Evolutionary conservation across 2,329 filamentous ascomycete species (phyloP), one percentile per base, ranked within the genome.

Genomic region (Phoma herbarum): DNA sequence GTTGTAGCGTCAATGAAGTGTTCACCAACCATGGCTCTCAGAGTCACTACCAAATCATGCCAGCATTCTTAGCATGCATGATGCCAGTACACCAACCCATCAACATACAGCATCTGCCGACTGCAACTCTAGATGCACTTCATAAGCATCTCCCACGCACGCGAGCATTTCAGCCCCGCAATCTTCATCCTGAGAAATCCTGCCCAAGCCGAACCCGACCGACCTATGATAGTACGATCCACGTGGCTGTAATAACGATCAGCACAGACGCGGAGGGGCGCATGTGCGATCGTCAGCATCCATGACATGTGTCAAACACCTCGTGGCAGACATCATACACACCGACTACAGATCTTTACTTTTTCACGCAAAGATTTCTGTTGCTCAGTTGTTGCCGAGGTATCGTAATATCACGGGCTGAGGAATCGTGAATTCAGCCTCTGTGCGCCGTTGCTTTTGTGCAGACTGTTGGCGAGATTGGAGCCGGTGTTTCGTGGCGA

Each of bases 161-260:
- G 22, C 31, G 33, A 50, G 35, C 25, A 42, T n/a, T 25, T 12
- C 28, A 23, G 20, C 49, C 49, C 39, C 49, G 39, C 49, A 52
- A 20, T 23, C 20, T 10, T 33, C 9, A 18, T 20, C 33, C n/a
- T 14, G 46, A 16, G 1, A 14, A 18, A 11, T 35, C 33, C 11
- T 28, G 35, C 26, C 26, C 48, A 52, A 49, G 50, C 56, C 50
- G 45, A 49, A 45, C n/a, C 45, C 44, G 50, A 50, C 50, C 55
- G 44, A 28, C 25, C 25, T n/a, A 20, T 16, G 20, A 47, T 8
- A 23, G 42, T 12, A 28, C 43, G 49, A 41, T 39, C 43, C 55
- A 58, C 55, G 55, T 58, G 55, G 55, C 48, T 43, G 54, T 26
- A 16, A 58, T 52, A 29, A 44, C 49, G 55, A 58, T 52, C 55